Percentiles rank a stretch among this genome's conserved stretches.
These are phyloP conservation scores for Trametes meyenii DNA, from an alignment of 768 basidiomycete species.

Conservation along the genomic window DNA sequence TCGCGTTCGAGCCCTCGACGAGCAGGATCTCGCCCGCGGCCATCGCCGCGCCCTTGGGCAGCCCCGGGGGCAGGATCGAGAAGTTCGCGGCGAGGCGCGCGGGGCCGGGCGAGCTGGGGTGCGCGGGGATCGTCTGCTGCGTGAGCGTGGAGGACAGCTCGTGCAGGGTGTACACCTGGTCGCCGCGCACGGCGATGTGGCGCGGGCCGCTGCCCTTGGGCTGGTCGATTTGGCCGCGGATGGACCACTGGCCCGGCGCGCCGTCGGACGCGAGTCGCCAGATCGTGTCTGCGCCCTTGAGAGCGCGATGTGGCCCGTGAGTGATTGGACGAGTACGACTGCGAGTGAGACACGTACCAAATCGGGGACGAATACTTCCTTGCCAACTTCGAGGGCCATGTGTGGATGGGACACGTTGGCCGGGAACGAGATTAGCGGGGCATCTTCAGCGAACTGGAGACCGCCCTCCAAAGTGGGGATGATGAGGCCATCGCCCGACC, in stretches of 20 bases:
- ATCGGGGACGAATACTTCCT: conserved; percentile 69
- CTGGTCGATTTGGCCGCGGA: conserved; percentile 63
- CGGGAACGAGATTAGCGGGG: conserved; percentile 58
- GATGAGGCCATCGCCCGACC: conserved; percentile 55
- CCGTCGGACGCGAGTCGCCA: conserved; percentile 59
- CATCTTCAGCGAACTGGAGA: conserved; percentile 37
- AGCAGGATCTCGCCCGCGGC: conserved; percentile 67
- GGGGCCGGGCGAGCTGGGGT: conserved; percentile 49
- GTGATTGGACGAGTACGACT: no score
- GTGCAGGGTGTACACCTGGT: conserved; percentile 56
- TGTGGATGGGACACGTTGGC: conserved; percentile 63
- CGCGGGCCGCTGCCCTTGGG: conserved; percentile 66
- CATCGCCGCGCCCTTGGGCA: conserved; percentile 44
- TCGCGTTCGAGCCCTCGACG: conserved; percentile 43
- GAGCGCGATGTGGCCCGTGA: no score
- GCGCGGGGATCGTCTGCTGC: conserved; percentile 57
- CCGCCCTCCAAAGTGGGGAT: conserved; percentile 48
- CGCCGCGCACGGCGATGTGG: conserved; percentile 42
- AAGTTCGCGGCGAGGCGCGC: conserved; percentile 50
- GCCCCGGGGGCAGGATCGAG: conserved; percentile 49
- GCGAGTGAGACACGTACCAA: conserved; percentile 44
- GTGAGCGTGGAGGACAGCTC: conserved; percentile 60
- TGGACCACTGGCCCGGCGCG: conserved; percentile 46
- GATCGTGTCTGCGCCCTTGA: conserved; percentile 65
- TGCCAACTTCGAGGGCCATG: conserved; percentile 58